phyloP scores from a whole-genome alignment of 1,139 yeast species.

The Candida frijolesensis region DNA sequence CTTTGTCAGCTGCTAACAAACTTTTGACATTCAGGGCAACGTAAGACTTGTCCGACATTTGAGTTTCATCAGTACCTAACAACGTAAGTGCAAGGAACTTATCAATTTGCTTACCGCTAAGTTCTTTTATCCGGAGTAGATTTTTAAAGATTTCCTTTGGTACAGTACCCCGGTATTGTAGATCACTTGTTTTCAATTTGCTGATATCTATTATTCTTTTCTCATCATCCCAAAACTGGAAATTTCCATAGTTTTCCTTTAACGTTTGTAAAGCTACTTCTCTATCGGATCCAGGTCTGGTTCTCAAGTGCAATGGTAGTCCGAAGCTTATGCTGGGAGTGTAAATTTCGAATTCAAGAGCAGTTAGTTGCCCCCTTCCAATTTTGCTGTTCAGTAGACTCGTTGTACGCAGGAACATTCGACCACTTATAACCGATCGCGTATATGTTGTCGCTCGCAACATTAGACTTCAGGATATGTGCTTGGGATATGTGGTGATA shows the following conservation, averaged over 20 bases:
- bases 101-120: slow-evolving; percentile 34
- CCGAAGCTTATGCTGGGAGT: no score
- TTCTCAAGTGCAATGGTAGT: not conserved
- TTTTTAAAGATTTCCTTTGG: slow-evolving; percentile 33
- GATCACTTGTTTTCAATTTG: slow-evolving; percentile 23
- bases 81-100: slow-evolving; percentile 49
- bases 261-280: not conserved
- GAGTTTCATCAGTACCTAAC: slow-evolving; percentile 59
- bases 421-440: not conserved
- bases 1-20: slow-evolving; percentile 50
- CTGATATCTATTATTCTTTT: slow-evolving; percentile 17
- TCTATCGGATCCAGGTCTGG: no score
- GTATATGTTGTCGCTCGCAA: not conserved
- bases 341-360: no score
- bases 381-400: not conserved
- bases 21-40: slow-evolving; percentile 56
- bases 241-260: slow-evolving; percentile 19
- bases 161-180: slow-evolving; percentile 19
- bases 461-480: no score
- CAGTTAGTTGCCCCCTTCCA: slow-evolving; percentile 8
- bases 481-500: no score
- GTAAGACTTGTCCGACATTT: slow-evolving; percentile 55
- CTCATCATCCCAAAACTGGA: slow-evolving; percentile 17
- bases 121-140: slow-evolving; percentile 27
- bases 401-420: not conserved